phyloP scores from a whole-genome alignment of 306 rosid genomes.

The Prosopis cineraria region DNA sequence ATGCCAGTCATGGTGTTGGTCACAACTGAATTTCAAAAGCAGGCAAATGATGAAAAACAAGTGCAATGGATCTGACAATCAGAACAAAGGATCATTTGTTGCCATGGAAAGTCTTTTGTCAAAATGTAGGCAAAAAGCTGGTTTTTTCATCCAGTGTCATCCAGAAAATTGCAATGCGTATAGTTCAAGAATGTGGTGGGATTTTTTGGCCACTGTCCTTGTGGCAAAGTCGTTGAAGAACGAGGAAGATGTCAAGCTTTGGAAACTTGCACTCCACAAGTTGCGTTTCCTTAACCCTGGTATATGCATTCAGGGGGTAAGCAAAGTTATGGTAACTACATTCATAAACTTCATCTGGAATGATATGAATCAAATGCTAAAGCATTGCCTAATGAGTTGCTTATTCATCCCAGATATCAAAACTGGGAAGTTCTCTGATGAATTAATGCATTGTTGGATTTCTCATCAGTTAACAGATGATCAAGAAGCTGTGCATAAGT shows the following conservation, averaged over 20 bases:
- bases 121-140: background rate
- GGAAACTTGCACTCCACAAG: background rate
- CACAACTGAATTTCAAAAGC: background rate
- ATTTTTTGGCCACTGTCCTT: conserved; percentile 4
- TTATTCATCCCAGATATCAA: background rate
- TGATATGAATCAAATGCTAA: background rate
- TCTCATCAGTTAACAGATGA: background rate
- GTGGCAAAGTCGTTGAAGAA: conserved; percentile 16
- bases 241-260: background rate
- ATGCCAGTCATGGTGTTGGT: background rate
- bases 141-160: background rate
- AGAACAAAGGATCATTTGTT: background rate
- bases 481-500: background rate
- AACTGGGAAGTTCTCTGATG: background rate
- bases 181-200: conserved; percentile 25
- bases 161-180: background rate
- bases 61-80: background rate
- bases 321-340: background rate
- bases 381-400: background rate
- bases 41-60: background rate
- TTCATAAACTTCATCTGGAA: conserved; percentile 21
- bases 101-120: conserved; percentile 1
- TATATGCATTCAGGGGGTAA: background rate
- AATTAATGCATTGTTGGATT: background rate
- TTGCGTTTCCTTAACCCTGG: background rate